These are phyloP conservation scores for Amanita fuliginea DNA, from an alignment of 768 basidiomycete species.

Conservation along the genomic window DNA sequence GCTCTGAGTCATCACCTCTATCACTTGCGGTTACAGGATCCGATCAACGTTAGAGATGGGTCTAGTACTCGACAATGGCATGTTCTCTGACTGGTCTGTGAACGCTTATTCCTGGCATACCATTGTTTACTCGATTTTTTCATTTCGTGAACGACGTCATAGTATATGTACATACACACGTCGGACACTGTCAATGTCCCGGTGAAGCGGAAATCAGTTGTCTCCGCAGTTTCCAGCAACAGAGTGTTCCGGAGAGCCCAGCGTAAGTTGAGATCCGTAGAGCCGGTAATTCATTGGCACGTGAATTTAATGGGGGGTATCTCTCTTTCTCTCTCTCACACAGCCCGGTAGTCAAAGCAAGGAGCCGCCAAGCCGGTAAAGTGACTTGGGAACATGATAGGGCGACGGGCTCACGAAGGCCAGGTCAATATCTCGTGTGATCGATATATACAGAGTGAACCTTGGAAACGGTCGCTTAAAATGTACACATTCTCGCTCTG, in stretches of 20 bases:
- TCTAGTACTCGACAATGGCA: background rate
- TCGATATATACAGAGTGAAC: background rate
- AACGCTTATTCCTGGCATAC: background rate
- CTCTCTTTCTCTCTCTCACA: background rate
- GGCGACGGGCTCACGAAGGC: background rate
- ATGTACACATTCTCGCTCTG: background rate
- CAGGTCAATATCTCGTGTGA: background rate
- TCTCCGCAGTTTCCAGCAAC: background rate
- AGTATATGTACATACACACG: too few relatives aligned
- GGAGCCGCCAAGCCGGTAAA: background rate
- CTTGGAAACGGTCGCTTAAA: background rate
- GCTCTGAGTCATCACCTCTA: background rate
- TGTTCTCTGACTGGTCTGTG: background rate
- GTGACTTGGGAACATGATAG: background rate
- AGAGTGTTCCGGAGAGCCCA: background rate
- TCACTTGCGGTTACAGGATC: background rate
- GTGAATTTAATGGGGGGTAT: background rate
- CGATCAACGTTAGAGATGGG: background rate
- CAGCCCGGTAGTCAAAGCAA: background rate
- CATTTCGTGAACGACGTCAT: background rate
- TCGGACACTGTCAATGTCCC: background rate
- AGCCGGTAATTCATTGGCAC: background rate
- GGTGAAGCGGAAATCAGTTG: background rate
- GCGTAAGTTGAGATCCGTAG: background rate
- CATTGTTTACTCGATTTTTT: background rate